Conservation (phyloP, 371 early-diverging fungal genomes). For the Apophysomyces sp. region DNA sequence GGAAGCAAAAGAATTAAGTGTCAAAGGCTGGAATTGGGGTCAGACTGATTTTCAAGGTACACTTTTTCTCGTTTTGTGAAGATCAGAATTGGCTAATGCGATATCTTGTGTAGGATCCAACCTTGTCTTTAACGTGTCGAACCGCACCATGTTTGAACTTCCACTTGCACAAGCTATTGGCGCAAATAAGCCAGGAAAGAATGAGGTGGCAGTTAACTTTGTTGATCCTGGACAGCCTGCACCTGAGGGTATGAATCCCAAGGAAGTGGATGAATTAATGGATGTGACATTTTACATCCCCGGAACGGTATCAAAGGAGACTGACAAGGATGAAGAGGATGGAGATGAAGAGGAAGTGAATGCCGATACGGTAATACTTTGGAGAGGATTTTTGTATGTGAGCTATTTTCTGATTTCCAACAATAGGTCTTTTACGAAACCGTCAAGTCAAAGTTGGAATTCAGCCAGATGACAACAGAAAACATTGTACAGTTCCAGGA, state of each 20-base stretch:
- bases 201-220: constrained; percentile 94
- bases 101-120: constrained; percentile 51
- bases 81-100: not conserved
- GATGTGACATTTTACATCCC: constrained; percentile 95
- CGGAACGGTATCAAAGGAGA: constrained; percentile 71
- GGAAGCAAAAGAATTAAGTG: constrained; percentile 82
- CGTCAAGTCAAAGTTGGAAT: constrained; percentile 89
- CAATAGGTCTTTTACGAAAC: constrained; percentile 81
- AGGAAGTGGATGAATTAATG: constrained; percentile 78
- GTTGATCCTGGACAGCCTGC: constrained; percentile 63
- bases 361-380: constrained; percentile 70
- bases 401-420: not conserved
- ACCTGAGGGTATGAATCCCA: constrained; percentile 51
- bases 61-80: not conserved
- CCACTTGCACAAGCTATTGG: constrained; percentile 89
- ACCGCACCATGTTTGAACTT: constrained; percentile 89
- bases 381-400: too few relatives aligned
- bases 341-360: constrained; percentile 71
- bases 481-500: constrained; percentile 90
- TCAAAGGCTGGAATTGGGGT: constrained; percentile 98
- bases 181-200: constrained; percentile 83
- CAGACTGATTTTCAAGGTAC: constrained; percentile 80
- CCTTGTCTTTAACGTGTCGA: constrained; percentile 78
- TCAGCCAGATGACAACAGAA: constrained; percentile 86
- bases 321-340: constrained; percentile 45